Evolutionary conservation across 805 yeast species (phyloP), one percentile per base, ranked within the genome.

Genomic region (Saturnispora saitoi): DNA sequence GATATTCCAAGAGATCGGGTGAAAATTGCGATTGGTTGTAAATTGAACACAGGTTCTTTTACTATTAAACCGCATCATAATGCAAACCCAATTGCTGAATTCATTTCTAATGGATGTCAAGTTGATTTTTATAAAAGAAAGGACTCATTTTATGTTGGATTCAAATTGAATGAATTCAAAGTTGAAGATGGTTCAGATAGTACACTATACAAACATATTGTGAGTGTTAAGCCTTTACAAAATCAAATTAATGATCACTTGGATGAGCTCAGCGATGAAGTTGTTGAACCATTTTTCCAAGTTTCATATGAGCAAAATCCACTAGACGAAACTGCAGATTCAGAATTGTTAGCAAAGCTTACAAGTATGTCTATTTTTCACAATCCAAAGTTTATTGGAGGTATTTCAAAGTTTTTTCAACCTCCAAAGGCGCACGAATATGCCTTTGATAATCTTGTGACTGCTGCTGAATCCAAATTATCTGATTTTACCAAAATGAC

Each of bases 401-500:
- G 80, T 50, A 72, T 93, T 44, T 73, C 77, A 14, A 67, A 64
- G 50, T 91, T 95, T 59, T 93, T 93, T 71, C 80, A 76, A 43
- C 96, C 97, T 1, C 96, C 96, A 19, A 80, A 80, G 51, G 80
- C 80, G 26, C 95, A 90, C 57, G 71, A 81, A 48, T 95, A 90
- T 58, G 89, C 97, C 0, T 80, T 93, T 20, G 91, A 89, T 32
- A 93, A 93, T 9, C 78, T 95, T 24, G 78, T 93, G 78, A 83
- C 79, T 63, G 98, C 96, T 1, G 99, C 99, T 0, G 96, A 90
- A 53, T 86, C 90, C 0, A 90, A 96, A 0, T 84, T 93, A 50
- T 96, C 89, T 59, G 97, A 95, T 2, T 71, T 93, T 53, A 82
- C 97, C 0, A 72, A 81, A 24, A 96, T 89, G 61, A 93, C 98